A percentile compares a stretch with the other conserved stretches of the same genome.
Evolutionary conservation across 2,329 filamentous ascomycete species (phyloP).

Genomic region (Hirsutella thompsonii): DNA sequence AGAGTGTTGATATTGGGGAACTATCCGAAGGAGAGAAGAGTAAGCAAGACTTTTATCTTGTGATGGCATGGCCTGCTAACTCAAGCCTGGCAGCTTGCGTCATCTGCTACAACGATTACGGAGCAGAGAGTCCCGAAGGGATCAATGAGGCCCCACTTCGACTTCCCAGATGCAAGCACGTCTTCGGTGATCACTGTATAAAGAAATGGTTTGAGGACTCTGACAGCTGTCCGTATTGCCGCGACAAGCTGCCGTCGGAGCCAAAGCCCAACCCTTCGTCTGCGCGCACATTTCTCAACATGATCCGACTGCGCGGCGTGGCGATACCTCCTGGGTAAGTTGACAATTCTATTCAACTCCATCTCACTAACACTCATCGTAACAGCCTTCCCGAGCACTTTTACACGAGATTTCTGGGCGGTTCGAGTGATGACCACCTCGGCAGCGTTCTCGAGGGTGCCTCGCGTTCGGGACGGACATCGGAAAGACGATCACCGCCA

Average conservation of each 20-base stretch:
- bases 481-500: slow-evolving; percentile 14
- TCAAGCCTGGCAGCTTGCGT: slow-evolving; percentile 34
- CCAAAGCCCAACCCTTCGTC: slow-evolving; percentile 11
- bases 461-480: slow-evolving; percentile 5
- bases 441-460: slow-evolving; percentile 8
- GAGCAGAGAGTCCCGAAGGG: slow-evolving; percentile 42
- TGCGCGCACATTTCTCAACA: slow-evolving; percentile 15
- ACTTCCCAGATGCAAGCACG: slow-evolving; percentile 48
- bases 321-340: slow-evolving; percentile 11
- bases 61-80: too few relatives aligned
- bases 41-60: too few relatives aligned
- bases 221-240: slow-evolving; percentile 51
- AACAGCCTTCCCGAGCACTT: slow-evolving; percentile 9
- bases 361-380: neutral
- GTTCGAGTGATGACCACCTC: slow-evolving; percentile 4
- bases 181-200: slow-evolving; percentile 52
- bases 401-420: slow-evolving; percentile 7
- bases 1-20: slow-evolving; percentile 30
- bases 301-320: slow-evolving; percentile 16
- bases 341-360: neutral
- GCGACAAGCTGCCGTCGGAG: slow-evolving; percentile 45
- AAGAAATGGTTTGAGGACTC: slow-evolving; percentile 53
- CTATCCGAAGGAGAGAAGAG: slow-evolving; percentile 33
- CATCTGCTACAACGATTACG: slow-evolving; percentile 54
- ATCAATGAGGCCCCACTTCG: slow-evolving; percentile 42